phyloP scores from a whole-genome alignment of 176 grass and related monocot genomes.

The Tillandsia leiboldiana region DNA sequence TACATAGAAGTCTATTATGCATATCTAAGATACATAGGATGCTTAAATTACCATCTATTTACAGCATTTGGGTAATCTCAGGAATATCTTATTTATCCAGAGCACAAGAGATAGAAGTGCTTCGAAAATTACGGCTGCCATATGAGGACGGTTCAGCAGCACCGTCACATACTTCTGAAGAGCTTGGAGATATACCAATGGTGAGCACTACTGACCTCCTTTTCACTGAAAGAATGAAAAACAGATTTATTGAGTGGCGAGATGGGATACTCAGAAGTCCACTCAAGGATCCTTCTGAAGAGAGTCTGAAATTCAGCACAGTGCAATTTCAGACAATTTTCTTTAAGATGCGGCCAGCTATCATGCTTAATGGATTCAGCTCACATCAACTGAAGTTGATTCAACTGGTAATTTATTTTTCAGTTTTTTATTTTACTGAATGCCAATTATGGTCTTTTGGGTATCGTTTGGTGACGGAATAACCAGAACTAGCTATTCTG shows the following conservation, averaged over 20 bases:
- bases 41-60: conserved; percentile 41
- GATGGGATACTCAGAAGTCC: conserved; percentile 37
- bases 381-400: conserved; percentile 78
- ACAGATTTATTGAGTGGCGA: conserved; percentile 57
- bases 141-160: conserved; percentile 23
- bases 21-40: conserved; percentile 17
- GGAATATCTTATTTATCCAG: conserved; percentile 99
- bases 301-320: conserved; percentile 17
- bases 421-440: neutral
- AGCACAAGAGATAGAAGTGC: conserved; percentile 64
- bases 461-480: too few species aligned
- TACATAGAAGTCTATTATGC: neutral
- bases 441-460: too few species aligned
- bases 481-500: too few species aligned
- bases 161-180: conserved; percentile 30
- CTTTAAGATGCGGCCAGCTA: conserved; percentile 72
- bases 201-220: conserved; percentile 53
- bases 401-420: conserved; percentile 43
- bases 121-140: conserved; percentile 33
- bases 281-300: conserved; percentile 18
- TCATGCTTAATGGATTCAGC: conserved; percentile 62
- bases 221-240: conserved; percentile 76
- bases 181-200: conserved; percentile 28
- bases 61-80: conserved; percentile 74
- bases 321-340: conserved; percentile 62